phyloP scores from a whole-genome alignment of 2,329 filamentous ascomycete species.

The Ophiocordyceps australis region DNA sequence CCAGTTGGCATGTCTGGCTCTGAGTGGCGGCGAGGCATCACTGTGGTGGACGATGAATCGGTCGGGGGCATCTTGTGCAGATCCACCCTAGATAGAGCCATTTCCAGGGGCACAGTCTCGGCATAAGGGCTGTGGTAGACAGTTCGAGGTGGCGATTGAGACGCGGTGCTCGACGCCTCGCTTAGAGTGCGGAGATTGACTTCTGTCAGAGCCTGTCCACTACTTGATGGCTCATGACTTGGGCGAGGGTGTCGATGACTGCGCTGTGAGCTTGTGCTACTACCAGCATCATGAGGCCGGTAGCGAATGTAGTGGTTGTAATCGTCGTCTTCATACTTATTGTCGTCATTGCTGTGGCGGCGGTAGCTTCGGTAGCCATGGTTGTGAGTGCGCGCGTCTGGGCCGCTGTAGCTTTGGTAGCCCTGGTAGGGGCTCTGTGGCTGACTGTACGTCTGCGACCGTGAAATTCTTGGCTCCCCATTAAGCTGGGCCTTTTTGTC shows the following conservation, averaged over 20 bases:
- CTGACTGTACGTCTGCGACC: constrained; percentile 38
- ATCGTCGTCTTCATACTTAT: constrained; percentile 7
- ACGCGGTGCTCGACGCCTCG: constrained; percentile 28
- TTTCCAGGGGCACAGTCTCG: constrained; percentile 20
- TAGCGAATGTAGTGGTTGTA: constrained; percentile 17
- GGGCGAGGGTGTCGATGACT: constrained; percentile 12
- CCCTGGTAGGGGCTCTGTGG: constrained; percentile 10
- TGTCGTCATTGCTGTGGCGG: constrained; percentile 3
- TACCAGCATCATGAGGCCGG: constrained; percentile 8
- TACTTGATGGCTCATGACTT: no score
- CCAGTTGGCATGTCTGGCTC: constrained; percentile 16
- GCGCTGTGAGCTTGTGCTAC: constrained; percentile 19
- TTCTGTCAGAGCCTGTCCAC: constrained; percentile 26
- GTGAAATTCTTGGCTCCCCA: constrained; percentile 38
- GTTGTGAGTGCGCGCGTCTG: constrained; percentile 8
- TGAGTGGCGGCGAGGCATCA: constrained; percentile 18
- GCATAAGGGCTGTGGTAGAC: constrained; percentile 19
- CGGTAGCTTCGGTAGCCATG: constrained; percentile 15
- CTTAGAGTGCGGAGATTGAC: constrained; percentile 33
- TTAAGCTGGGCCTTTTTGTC: constrained; percentile 74
- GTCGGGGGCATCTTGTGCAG: constrained; percentile 1
- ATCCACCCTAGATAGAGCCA: constrained; percentile 18
- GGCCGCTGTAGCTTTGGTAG: constrained; percentile 12
- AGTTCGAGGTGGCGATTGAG: constrained; percentile 14
- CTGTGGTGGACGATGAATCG: background rate